Evolutionary conservation across 441 rosid species (phyloP).

Genomic region (Gossypium schwendimanii): DNA sequence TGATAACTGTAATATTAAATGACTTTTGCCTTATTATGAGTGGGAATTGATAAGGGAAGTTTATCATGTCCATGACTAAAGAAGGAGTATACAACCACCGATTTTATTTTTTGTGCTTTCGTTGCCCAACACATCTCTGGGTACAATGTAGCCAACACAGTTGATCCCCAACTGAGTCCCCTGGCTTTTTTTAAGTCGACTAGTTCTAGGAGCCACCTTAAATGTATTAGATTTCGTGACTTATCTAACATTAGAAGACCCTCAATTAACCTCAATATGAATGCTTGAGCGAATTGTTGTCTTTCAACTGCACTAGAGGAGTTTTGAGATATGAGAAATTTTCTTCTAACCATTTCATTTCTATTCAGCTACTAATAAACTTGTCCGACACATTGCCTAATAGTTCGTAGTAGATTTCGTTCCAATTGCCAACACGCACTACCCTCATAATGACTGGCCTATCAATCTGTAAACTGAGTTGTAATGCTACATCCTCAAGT

Average conservation of each 20-base stretch:
- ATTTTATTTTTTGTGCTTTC: not conserved
- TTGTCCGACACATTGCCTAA: not conserved
- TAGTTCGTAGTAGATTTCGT: not conserved
- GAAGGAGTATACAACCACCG: not conserved
- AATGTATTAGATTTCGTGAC: no score
- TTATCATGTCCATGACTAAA: not conserved
- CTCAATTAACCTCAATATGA: not conserved
- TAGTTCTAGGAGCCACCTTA: no score
- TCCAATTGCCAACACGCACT: not conserved
- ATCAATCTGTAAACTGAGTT: not conserved
- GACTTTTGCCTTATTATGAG: not conserved
- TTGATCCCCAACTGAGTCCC: not conserved
- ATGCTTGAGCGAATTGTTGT: not conserved
- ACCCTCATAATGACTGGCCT: not conserved
- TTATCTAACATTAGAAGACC: not conserved
- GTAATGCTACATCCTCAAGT: not conserved
- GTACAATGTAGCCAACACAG: not conserved
- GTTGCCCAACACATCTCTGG: not conserved
- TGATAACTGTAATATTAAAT: no score
- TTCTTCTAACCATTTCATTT: not conserved
- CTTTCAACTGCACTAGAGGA: not conserved
- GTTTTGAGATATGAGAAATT: not conserved
- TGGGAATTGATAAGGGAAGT: not conserved
- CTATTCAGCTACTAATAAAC: not conserved
- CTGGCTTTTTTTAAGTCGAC: not conserved